Base-by-base conservation (phyloP, 2,329 filamentous ascomycete species). In the Curvularia sp. region DNA sequence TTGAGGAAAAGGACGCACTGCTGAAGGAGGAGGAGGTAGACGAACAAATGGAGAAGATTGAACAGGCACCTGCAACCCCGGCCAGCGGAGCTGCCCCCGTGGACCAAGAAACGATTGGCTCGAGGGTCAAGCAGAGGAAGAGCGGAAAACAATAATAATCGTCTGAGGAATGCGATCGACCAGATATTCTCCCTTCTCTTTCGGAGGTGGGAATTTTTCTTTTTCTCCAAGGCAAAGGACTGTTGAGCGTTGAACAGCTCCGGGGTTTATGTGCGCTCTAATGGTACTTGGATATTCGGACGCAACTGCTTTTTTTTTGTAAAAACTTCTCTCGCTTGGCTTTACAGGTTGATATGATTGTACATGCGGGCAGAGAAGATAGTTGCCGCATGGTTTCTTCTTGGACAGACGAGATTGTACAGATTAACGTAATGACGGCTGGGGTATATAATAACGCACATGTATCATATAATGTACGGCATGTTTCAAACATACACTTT, bases 1-100 rank as follows among this genome's bases (percentile, higher is more conserved):
- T 60, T 57, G 73, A 68, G 66, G 74, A 69, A 24, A 49, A 57
- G 26, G 55, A 63, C 47, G 62, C 64, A 47, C 57, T 70, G 30
- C 31, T 64, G 2, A 56, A 63, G 13, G 44, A 55, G 1, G 53
- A 38, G 0, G 49, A 38, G 0, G 49, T 55, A 28, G 31, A 72
- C 74, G 51, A 61, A 63, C 26, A 46, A 3, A 39, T 59, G 44
- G 56, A 61, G 4, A 57, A 56, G 49, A 18, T 58, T 7, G 53
- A 72, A 3, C 72, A 75, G 53, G 64, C 65, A 12, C 65, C 70
- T 2, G 43, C 31, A 8, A 69, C 66, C 3, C 65, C 63, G 1
- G 60, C 59, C n/a, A 61, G 31, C n/a, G 47, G 47, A 8, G 7
- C 41, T 12, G 55, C 53, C 4, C 43, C 20, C 15, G 62, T 43